phyloP scores from a whole-genome alignment of 441 rosid species.

The Populus hybrid region DNA sequence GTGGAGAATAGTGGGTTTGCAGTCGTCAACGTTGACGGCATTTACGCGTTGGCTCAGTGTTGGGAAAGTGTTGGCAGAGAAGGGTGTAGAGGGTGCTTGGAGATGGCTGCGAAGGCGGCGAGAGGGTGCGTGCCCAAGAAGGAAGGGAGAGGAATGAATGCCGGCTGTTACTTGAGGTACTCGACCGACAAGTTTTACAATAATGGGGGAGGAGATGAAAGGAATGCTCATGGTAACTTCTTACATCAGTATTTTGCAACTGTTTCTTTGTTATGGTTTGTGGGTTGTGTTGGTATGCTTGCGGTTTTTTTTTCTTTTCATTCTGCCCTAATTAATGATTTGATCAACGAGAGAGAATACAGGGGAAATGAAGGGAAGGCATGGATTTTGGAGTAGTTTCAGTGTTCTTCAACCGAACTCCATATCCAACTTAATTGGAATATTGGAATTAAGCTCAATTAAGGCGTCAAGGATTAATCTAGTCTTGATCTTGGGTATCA shows the following conservation, averaged over 20 bases:
- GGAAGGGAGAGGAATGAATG: slow-evolving; percentile 71
- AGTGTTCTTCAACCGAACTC: not conserved
- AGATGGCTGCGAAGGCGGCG: slow-evolving; percentile 45
- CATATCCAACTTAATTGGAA: not conserved
- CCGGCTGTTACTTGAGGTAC: slow-evolving; percentile 71
- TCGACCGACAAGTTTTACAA: slow-evolving; percentile 53
- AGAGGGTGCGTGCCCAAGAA: slow-evolving; percentile 40
- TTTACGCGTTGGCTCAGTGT: slow-evolving; percentile 73
- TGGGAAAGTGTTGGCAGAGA: slow-evolving; percentile 55
- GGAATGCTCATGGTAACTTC: slow-evolving; percentile 31
- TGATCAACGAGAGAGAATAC: not conserved
- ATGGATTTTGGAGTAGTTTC: not conserved
- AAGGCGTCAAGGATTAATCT: not conserved
- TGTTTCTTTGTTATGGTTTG: not conserved
- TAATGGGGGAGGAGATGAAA: slow-evolving; percentile 13
- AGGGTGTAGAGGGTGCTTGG: slow-evolving; percentile 54
- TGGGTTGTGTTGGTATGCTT: not conserved
- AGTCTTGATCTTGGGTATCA: not conserved
- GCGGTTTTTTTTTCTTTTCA: too few relatives aligned
- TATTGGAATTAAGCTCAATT: not conserved
- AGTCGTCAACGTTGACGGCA: slow-evolving; percentile 32
- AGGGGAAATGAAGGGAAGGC: not conserved
- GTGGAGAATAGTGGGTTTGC: slow-evolving; percentile 48
- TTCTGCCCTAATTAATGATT: not conserved
- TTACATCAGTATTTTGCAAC: not conserved